Conservation (phyloP, 1,139 yeast species). For the Pichia sp. region DNA sequence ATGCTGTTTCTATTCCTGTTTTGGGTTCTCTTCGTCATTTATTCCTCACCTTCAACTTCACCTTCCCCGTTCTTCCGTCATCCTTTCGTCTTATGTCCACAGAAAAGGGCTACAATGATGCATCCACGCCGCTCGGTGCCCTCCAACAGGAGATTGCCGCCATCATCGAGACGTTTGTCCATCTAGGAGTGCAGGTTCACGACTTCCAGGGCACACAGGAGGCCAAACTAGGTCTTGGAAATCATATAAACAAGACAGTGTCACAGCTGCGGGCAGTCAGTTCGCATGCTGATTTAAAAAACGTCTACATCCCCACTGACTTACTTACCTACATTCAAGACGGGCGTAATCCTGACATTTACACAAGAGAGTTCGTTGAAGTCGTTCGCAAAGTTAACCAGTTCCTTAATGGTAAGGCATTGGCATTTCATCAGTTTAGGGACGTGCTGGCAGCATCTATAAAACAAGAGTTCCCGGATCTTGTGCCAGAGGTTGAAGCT, state of each 20-base stretch:
- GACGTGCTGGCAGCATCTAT: slow-evolving; percentile 65
- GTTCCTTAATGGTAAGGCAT: slow-evolving; percentile 74
- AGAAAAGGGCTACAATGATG: slow-evolving; percentile 24
- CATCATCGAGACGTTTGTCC: slow-evolving; percentile 79
- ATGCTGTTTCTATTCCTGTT: no score
- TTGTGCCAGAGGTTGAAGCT: slow-evolving; percentile 46
- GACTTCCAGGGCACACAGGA: slow-evolving; percentile 84
- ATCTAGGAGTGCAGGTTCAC: slow-evolving; percentile 84
- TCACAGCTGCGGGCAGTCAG: background rate
- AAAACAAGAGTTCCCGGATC: slow-evolving; percentile 69
- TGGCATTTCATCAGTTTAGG: slow-evolving; percentile 52
- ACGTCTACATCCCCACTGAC: slow-evolving; percentile 63
- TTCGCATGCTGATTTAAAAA: slow-evolving; percentile 29
- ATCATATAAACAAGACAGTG: slow-evolving; percentile 28
- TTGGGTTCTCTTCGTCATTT: no score
- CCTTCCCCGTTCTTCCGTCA: no score
- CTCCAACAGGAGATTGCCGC: background rate
- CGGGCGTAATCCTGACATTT: slow-evolving; percentile 95
- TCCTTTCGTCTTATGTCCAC: slow-evolving; percentile 25
- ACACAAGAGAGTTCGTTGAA: slow-evolving; percentile 93
- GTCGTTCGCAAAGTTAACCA: slow-evolving; percentile 86
- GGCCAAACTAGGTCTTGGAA: slow-evolving; percentile 49
- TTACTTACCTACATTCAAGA: slow-evolving; percentile 84
- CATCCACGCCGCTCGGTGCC: slow-evolving; percentile 39
- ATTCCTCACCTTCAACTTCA: no score